Evolutionary conservation across 108 stramenopile genomes (phyloP).

Genomic region (Stephanodiscus minutulus): DNA sequence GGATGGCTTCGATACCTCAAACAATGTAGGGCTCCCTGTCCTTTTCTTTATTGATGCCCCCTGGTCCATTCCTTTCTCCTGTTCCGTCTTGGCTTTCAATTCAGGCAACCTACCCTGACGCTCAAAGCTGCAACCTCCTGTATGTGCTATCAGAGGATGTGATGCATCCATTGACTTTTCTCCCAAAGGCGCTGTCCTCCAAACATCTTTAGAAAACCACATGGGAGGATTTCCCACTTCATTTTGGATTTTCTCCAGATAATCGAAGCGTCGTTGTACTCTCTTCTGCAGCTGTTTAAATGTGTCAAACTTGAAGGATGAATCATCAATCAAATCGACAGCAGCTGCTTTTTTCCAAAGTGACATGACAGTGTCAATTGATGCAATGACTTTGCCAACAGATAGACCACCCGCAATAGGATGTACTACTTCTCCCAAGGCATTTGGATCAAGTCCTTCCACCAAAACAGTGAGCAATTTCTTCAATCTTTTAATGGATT

Average conservation of each 20-base stretch:
- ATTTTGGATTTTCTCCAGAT: conserved; percentile 27
- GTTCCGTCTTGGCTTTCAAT: too few relatives aligned
- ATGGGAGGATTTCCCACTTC: conserved; percentile 19
- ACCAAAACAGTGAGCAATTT: conserved; percentile 28
- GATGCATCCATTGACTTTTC: not conserved
- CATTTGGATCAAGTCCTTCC: conserved; percentile 12
- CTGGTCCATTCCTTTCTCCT: not conserved
- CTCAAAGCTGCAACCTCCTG: too few relatives aligned
- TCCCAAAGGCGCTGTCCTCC: not conserved
- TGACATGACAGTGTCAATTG: conserved; percentile 35
- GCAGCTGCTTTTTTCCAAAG: conserved; percentile 39
- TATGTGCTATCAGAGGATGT: not conserved
- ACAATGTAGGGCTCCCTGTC: not conserved
- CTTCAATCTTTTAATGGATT: conserved; percentile 40
- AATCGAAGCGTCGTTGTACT: conserved; percentile 19
- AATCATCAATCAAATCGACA: conserved; percentile 7
- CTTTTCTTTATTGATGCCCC: not conserved
- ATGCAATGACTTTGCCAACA: conserved; percentile 27
- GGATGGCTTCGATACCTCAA: not conserved
- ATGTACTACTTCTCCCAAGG: conserved; percentile 19
- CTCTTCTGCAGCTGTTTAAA: conserved; percentile 18
- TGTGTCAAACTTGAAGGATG: not conserved
- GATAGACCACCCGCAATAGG: conserved; percentile 32
- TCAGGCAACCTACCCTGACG: too few relatives aligned
- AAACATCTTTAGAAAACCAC: conserved; percentile 29